These are phyloP conservation scores for Penicillium sp. DNA, from an alignment of 2,329 filamentous ascomycete genomes.

Conservation along the genomic window DNA sequence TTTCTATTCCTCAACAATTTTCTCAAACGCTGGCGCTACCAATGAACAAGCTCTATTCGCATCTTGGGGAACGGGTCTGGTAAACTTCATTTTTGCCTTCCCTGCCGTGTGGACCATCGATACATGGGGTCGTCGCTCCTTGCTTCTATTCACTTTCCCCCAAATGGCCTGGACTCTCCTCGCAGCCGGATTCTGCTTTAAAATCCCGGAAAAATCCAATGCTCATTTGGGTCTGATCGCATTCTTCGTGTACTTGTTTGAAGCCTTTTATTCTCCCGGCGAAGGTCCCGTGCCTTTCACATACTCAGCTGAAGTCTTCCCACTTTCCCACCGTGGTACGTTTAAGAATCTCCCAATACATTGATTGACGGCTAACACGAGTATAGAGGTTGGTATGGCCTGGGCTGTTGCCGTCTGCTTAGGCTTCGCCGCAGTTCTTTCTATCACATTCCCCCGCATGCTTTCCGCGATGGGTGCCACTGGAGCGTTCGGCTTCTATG, in stretches of 20 bases:
- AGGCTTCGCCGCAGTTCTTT: slow-evolving; percentile 45
- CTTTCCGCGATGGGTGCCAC: slow-evolving; percentile 43
- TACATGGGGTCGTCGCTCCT: slow-evolving; percentile 17
- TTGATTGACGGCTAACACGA: neutral
- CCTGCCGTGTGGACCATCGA: slow-evolving; percentile 23
- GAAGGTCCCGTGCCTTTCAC: slow-evolving; percentile 5
- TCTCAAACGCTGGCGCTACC: slow-evolving; percentile 55
- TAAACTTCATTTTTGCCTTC: slow-evolving; percentile 26
- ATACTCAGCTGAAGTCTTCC: slow-evolving; percentile 2
- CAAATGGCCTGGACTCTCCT: slow-evolving; percentile 21
- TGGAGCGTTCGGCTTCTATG: slow-evolving; percentile 59
- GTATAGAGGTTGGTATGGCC: slow-evolving; percentile 39
- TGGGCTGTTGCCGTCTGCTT: slow-evolving; percentile 33
- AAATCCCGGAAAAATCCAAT: neutral
- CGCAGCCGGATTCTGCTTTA: slow-evolving; percentile 17
- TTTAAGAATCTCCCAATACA: too few species aligned
- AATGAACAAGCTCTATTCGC: slow-evolving; percentile 50
- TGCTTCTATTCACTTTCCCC: slow-evolving; percentile 22
- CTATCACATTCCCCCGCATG: slow-evolving; percentile 44
- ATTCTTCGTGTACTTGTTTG: slow-evolving; percentile 59
- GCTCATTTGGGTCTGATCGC: slow-evolving; percentile 13
- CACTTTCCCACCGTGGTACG: slow-evolving; percentile 2
- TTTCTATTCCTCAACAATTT: slow-evolving; percentile 68
- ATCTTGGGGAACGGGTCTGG: slow-evolving; percentile 23
- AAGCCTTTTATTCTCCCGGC: slow-evolving; percentile 66